Base-by-base conservation (phyloP, 2,329 filamentous ascomycete genomes). In the Tricladium varicosporioides region DNA sequence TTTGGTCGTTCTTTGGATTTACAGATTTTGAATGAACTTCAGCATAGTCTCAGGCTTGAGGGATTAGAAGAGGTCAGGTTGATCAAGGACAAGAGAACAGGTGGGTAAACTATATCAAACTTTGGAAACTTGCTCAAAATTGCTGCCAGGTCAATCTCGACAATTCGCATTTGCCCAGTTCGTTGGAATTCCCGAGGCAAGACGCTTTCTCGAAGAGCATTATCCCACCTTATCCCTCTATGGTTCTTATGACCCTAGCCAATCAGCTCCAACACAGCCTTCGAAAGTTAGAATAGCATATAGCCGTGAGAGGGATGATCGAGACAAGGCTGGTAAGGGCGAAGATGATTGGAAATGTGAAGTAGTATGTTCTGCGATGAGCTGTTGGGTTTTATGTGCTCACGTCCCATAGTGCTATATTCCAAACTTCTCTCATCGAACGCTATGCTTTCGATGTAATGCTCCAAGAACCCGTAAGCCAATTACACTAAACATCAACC, bases 361-460 rank as follows among this genome's bases (percentile, higher is more conserved):
- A 57, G 76, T 78, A 61, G 80, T 83, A 67, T 47, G 71, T 59
- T 53, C 18, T 16, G 8, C 1, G 2, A 19, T 14, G 36, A 40
- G 45, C 33, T 27, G 27, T 16, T 16, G 48, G 40, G 18, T 22
- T 42, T 46, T 18, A 15, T 18, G 19, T 7, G 19, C 63, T 67
- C 31, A 68, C 49, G 56, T 43, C 50, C 15, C 48, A 5, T 45
- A 85, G 82, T 84, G 81, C 68, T 71, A 74, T 22, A 74, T 80
- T 56, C 72, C 79, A 53, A 87, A 86, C 64, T 86, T 80, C 63
- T 74, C 81, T 5, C 77, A 78, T 48, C 76, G 83, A 45, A 71
- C 73, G 13, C 74, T 78, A 55, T 87, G 84, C 65, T 85, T 82
- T 66, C 77, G 81, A 46, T 87, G 84, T 66, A 80, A 83, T 64